These are phyloP conservation scores for Lathyrus oleraceus DNA, from an alignment of 306 rosid species.

Conservation along the genomic window DNA sequence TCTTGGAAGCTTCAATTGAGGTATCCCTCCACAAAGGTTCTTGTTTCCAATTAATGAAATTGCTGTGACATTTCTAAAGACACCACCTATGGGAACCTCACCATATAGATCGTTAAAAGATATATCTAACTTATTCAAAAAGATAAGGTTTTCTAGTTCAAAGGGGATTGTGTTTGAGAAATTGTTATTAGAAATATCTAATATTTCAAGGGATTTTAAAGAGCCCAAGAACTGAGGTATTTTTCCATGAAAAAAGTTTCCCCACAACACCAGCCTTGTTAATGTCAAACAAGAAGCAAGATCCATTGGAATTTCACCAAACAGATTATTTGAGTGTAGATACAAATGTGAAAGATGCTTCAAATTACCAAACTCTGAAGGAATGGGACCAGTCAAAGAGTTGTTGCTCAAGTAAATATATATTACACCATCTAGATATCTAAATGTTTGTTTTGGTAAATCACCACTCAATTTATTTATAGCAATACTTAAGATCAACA, in stretches of 20 bases:
- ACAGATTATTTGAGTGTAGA: conserved; percentile 9
- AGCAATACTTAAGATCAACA: neutral
- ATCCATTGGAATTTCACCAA: conserved; percentile 32
- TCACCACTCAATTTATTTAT: conserved; percentile 11
- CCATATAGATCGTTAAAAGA: conserved; percentile 45
- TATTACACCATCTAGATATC: conserved; percentile 7
- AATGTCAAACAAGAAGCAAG: conserved; percentile 20
- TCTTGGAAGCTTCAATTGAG: conserved; percentile 18
- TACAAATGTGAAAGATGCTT: neutral
- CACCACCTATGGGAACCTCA: conserved; percentile 40
- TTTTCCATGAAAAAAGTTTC: conserved; percentile 25
- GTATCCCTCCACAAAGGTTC: conserved; percentile 45
- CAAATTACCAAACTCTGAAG: conserved; percentile 32
- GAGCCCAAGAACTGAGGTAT: conserved; percentile 9
- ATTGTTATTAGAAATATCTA: conserved; percentile 36
- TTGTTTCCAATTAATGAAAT: conserved; percentile 31
- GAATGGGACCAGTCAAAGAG: conserved; percentile 30
- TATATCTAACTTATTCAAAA: conserved; percentile 24
- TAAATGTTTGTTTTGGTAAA: conserved; percentile 23
- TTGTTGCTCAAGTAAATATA: neutral
- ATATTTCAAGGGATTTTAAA: conserved; percentile 8
- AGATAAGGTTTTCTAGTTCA: conserved; percentile 29
- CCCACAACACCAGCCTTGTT: neutral
- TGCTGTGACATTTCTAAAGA: conserved; percentile 29
- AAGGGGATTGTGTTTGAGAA: conserved; percentile 33